phyloP scores from a whole-genome alignment of 1,284 basidiomycete genomes.

The Papiliotrema terrestris region DNA sequence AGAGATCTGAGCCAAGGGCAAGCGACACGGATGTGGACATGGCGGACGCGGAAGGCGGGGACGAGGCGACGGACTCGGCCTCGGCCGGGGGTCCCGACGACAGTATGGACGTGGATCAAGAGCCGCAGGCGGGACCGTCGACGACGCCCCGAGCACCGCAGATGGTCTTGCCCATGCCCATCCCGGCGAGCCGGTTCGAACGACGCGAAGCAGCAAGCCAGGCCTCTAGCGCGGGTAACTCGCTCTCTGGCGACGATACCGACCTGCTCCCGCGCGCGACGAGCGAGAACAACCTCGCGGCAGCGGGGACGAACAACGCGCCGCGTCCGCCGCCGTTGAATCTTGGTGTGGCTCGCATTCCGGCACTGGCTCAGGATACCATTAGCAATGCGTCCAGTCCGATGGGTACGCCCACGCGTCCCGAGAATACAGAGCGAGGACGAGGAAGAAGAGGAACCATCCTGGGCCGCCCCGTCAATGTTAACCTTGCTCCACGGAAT shows the following conservation, averaged over 20 bases:
- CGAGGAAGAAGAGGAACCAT: slow-evolving; percentile 37
- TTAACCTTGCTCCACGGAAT: slow-evolving; percentile 28
- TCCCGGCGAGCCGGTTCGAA: slow-evolving; percentile 12
- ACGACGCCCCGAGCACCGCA: slow-evolving; percentile 41
- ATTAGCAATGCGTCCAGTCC: slow-evolving; percentile 45
- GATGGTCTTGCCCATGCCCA: slow-evolving; percentile 32
- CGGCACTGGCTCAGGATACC: slow-evolving; percentile 31
- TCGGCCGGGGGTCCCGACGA: slow-evolving; percentile 31
- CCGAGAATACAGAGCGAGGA: slow-evolving; percentile 24
- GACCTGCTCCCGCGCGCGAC: slow-evolving; percentile 31
- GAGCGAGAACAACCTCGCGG: slow-evolving; percentile 34
- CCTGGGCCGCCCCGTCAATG: slow-evolving; percentile 32
- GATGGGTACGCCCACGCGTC: slow-evolving; percentile 37
- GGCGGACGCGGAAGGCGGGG: slow-evolving; percentile 43
- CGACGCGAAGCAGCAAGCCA: slow-evolving; percentile 22
- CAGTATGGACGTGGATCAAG: slow-evolving; percentile 34
- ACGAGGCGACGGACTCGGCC: slow-evolving; percentile 34
- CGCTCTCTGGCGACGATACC: slow-evolving; percentile 28
- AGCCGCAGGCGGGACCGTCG: slow-evolving; percentile 15
- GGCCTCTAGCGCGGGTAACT: slow-evolving; percentile 29
- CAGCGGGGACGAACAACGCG: slow-evolving; percentile 7
- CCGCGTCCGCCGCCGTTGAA: slow-evolving; percentile 21
- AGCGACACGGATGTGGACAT: slow-evolving; percentile 44
- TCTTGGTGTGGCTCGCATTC: slow-evolving; percentile 26
- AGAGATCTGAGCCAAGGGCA: background rate